phyloP scores from a whole-genome alignment of 2,329 filamentous ascomycete species.

The Colletotrichum neosansevieriae region DNA sequence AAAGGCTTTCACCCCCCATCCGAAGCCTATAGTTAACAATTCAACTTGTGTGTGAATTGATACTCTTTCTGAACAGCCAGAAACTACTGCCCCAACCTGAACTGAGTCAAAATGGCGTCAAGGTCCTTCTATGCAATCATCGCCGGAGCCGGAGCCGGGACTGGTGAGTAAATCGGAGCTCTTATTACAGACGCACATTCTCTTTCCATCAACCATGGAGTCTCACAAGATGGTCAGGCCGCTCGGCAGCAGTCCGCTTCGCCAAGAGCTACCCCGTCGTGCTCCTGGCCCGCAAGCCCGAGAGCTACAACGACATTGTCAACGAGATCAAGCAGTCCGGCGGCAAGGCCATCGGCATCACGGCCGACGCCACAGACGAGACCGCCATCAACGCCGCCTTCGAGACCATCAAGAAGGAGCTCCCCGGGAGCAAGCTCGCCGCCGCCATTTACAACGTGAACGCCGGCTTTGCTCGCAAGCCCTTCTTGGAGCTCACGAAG shows the following conservation, averaged over 20 bases:
- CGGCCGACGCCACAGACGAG: constrained; percentile 70
- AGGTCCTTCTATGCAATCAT: constrained; percentile 71
- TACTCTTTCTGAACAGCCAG: too few relatives aligned
- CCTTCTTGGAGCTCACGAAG: constrained; percentile 67
- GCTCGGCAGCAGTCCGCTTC: constrained; percentile 68
- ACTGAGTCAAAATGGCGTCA: constrained; percentile 45
- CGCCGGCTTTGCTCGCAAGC: constrained; percentile 62
- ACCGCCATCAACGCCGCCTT: constrained; percentile 62
- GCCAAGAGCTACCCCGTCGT: constrained; percentile 77
- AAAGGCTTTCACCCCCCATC: constrained; percentile 18
- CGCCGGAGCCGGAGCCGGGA: constrained; percentile 80
- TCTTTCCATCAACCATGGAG: too few relatives aligned
- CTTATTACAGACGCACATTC: constrained; percentile 61
- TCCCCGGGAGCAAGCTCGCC: constrained; percentile 66
- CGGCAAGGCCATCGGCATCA: constrained; percentile 78
- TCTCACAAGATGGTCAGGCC: constrained; percentile 48
- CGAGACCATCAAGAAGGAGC: constrained; percentile 69
- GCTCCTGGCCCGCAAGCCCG: constrained; percentile 76
- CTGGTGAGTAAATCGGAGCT: constrained; percentile 52
- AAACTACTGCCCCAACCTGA: too few relatives aligned
- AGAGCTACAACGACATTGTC: constrained; percentile 75
- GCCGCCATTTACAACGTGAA: constrained; percentile 80
- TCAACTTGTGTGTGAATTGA: too few relatives aligned
- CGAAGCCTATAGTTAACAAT: not conserved
- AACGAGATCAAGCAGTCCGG: constrained; percentile 75